Evolutionary conservation across 345 rosid species (phyloP).

Genomic region (Arabidopsis arenosa): DNA sequence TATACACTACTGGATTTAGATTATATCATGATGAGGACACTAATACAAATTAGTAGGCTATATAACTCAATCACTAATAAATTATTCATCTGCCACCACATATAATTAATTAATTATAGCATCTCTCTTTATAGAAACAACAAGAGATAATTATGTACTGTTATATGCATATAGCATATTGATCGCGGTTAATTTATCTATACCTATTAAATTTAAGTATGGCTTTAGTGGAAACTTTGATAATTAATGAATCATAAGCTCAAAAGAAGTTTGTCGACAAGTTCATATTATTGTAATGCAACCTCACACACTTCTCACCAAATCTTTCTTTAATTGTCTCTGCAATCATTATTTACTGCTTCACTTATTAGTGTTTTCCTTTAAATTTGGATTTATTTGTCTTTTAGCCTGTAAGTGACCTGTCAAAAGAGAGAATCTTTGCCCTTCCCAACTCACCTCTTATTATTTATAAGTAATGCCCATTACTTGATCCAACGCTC

Average conservation of each 20-base stretch:
- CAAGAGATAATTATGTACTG: neutral
- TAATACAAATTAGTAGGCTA: neutral
- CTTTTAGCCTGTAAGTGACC: slow-evolving; percentile 49
- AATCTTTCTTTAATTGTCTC: slow-evolving; percentile 22
- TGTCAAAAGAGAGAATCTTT: slow-evolving; percentile 47
- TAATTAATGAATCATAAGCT: slow-evolving; percentile 30
- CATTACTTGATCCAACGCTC: slow-evolving; percentile 40
- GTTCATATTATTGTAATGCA: slow-evolving; percentile 27
- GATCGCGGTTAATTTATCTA: neutral
- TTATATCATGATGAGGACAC: neutral
- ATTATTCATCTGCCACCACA: neutral
- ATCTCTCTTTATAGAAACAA: neutral
- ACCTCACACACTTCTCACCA: slow-evolving; percentile 28
- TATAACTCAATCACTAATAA: neutral
- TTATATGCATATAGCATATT: neutral
- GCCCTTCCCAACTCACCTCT: slow-evolving; percentile 41
- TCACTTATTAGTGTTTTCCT: slow-evolving; percentile 39
- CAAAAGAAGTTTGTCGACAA: slow-evolving; percentile 36
- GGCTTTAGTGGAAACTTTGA: slow-evolving; percentile 31
- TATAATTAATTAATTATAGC: neutral
- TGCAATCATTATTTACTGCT: slow-evolving; percentile 36
- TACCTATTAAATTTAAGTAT: neutral
- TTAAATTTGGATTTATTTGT: slow-evolving; percentile 41
- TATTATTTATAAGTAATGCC: slow-evolving; percentile 43
- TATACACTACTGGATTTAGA: no score